These are phyloP conservation scores for Ceratocystis eucalypticola DNA, from an alignment of 2,329 filamentous ascomycete genomes.

Conservation along the genomic window DNA sequence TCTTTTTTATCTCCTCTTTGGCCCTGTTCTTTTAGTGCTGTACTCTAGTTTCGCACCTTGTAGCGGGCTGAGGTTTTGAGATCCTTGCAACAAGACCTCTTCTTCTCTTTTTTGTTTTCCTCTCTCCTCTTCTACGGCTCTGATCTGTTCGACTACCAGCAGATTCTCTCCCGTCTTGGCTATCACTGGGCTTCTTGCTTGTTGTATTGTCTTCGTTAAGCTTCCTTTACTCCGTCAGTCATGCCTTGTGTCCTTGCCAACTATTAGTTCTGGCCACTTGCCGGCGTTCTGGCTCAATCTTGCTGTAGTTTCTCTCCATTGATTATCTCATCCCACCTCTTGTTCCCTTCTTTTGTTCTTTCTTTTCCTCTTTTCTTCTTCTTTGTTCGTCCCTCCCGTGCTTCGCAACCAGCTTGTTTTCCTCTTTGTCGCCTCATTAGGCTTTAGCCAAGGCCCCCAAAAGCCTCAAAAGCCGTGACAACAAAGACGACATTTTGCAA, in stretches of 20 bases:
- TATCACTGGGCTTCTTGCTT: conserved; percentile 6
- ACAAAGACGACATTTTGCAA: not conserved
- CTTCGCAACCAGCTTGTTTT: not conserved
- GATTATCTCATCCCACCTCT: not conserved
- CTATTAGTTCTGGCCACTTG: conserved; percentile 15
- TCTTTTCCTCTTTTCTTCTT: not conserved
- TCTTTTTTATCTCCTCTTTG: not conserved
- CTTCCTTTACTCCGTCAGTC: not conserved
- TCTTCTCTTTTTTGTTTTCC: not conserved
- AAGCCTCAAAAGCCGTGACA: not conserved
- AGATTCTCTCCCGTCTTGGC: conserved; percentile 15
- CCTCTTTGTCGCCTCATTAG: not conserved
- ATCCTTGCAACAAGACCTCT: not conserved
- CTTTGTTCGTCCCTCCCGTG: not conserved
- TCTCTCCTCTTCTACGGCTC: not conserved
- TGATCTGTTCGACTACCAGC: not conserved
- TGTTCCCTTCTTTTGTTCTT: not conserved
- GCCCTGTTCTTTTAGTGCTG: not conserved
- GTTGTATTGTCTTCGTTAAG: not conserved
- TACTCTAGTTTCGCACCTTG: not conserved
- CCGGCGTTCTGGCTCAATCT: conserved; percentile 10
- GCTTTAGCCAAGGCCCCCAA: not conserved
- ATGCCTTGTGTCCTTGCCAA: conserved; percentile 12
- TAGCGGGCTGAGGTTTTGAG: not conserved
- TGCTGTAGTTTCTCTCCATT: not conserved